Conservation (phyloP, 2,329 filamentous ascomycete species). For the Trichophyton schoenleinii region DNA sequence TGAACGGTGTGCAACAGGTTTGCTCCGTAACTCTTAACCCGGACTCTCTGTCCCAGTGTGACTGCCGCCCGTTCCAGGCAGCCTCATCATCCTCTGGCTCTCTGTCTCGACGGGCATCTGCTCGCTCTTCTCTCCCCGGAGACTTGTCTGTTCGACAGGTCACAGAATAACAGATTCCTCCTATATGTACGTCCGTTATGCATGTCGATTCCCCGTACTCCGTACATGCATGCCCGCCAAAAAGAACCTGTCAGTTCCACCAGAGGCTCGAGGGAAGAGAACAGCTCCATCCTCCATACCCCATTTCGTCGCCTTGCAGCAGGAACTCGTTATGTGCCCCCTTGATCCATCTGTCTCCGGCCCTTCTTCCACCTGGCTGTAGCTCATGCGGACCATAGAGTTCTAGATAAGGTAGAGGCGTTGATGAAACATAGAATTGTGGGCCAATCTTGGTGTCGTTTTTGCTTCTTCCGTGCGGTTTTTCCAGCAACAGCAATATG, state of each 20-base stretch:
- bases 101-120: neutral
- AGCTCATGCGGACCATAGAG: neutral
- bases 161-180: neutral
- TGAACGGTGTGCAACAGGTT: conserved; percentile 1
- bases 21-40: neutral
- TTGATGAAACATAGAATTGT: neutral
- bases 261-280: neutral
- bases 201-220: neutral
- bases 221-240: neutral
- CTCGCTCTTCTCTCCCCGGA: neutral
- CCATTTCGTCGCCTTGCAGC: neutral
- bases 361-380: neutral
- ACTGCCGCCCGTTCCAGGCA: neutral
- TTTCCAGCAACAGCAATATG: neutral
- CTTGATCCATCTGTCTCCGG: neutral
- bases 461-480: neutral
- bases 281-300: neutral
- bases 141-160: neutral
- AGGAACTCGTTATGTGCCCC: neutral
- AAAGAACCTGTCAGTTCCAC: neutral
- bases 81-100: neutral
- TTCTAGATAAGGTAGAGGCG: neutral
- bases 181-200: neutral
- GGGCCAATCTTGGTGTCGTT: neutral
- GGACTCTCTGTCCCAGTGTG: neutral